Conservation (phyloP, 2,329 filamentous ascomycete species). For the Nothophaeocryptopus gaeumannii region DNA sequence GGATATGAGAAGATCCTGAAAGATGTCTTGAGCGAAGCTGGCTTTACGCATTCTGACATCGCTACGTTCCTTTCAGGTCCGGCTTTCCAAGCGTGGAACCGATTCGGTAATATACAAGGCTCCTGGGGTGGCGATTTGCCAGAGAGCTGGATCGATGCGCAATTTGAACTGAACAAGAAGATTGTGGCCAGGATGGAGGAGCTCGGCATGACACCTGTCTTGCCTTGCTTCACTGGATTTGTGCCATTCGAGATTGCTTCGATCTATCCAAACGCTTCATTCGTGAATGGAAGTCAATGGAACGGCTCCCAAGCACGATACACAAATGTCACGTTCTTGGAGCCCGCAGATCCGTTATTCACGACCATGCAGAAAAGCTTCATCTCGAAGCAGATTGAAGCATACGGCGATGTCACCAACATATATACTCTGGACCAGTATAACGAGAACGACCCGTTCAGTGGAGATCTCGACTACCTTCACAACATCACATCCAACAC, state of each 20-base stretch:
- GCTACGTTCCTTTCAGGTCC: conserved; percentile 49
- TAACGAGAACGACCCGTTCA: conserved; percentile 52
- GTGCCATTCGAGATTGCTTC: conserved; percentile 45
- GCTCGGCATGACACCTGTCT: conserved; percentile 52
- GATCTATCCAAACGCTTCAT: conserved; percentile 43
- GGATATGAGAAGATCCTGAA: conserved; percentile 52
- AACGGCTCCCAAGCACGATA: conserved; percentile 41
- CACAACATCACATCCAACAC: conserved; percentile 45
- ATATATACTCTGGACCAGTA: conserved; percentile 55
- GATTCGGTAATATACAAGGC: conserved; percentile 54
- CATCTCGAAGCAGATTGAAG: conserved; percentile 45
- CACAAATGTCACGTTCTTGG: conserved; percentile 49
- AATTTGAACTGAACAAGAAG: conserved; percentile 49
- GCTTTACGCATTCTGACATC: conserved; percentile 47
- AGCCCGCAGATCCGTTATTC: conserved; percentile 47
- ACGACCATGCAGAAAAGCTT: conserved; percentile 46
- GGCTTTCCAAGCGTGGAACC: conserved; percentile 54
- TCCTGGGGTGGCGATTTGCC: conserved; percentile 50
- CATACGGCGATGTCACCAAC: conserved; percentile 49
- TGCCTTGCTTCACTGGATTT: conserved; percentile 53
- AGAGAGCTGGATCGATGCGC: conserved; percentile 46
- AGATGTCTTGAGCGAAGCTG: conserved; percentile 48
- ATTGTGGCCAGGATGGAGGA: conserved; percentile 52
- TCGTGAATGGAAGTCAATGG: conserved; percentile 48
- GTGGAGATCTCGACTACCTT: conserved; percentile 46